Evolutionary conservation across 2,329 filamentous ascomycete species (phyloP).

Genomic region (Aspergillus quadricinctus): DNA sequence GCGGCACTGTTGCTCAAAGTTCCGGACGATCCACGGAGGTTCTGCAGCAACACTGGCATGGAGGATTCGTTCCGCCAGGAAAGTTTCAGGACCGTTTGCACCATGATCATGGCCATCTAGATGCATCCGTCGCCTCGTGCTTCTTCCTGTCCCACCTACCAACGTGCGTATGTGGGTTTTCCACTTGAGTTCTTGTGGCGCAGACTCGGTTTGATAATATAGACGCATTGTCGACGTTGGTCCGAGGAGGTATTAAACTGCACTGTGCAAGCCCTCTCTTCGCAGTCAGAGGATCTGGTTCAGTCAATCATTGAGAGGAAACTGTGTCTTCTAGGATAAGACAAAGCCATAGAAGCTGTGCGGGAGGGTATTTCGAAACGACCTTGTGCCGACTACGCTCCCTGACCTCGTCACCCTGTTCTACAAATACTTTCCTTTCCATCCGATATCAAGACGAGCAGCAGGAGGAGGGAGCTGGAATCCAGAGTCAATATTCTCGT

Average conservation of each 20-base stretch:
- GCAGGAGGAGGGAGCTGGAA: neutral
- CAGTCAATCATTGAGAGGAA: neutral
- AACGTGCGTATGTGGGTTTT: constrained; percentile 12
- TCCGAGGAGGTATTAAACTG: neutral
- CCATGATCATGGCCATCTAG: constrained; percentile 24
- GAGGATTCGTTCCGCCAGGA: constrained; percentile 21
- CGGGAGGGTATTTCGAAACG: neutral
- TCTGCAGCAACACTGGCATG: constrained; percentile 26
- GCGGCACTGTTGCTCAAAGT: constrained; percentile 14
- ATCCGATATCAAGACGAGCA: neutral
- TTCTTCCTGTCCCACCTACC: constrained; percentile 11
- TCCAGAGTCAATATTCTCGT: neutral
- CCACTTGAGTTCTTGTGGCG: constrained; percentile 15
- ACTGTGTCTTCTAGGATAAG: neutral
- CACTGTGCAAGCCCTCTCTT: neutral
- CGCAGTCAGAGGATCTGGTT: neutral
- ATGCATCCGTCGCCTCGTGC: constrained; percentile 9
- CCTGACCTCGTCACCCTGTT: neutral
- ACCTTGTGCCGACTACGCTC: neutral
- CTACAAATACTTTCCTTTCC: neutral
- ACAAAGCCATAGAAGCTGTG: neutral
- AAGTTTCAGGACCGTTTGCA: constrained; percentile 23
- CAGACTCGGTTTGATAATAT: constrained; percentile 7
- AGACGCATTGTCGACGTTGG: constrained; percentile 7
- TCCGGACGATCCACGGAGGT: constrained; percentile 21